Conservation (phyloP, 2,329 filamentous ascomycete genomes). For the Triangularia setosa region DNA sequence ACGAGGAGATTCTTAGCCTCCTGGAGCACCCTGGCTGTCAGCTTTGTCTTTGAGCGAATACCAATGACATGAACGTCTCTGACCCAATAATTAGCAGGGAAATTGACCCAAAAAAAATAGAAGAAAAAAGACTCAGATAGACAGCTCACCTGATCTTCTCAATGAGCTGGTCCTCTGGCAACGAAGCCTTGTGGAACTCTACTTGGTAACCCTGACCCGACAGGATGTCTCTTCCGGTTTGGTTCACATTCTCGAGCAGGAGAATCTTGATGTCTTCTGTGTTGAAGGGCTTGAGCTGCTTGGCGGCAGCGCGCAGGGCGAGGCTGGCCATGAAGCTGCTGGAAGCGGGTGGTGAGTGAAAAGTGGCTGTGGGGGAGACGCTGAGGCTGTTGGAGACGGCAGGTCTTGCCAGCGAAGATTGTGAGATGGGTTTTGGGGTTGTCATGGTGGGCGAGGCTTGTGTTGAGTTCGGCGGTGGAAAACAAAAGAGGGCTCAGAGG, state of each 20-base stretch:
- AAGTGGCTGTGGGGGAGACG: conserved; percentile 69
- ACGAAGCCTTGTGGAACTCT: conserved; percentile 80
- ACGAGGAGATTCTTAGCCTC: conserved; percentile 94
- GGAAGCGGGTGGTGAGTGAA: conserved; percentile 69
- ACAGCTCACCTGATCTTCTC: conserved; percentile 81
- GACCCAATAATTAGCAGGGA: not conserved
- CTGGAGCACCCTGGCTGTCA: conserved; percentile 77
- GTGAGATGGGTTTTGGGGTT: conserved; percentile 41
- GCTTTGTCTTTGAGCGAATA: conserved; percentile 95
- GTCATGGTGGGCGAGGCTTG: conserved; percentile 20
- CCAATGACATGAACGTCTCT: conserved; percentile 96
- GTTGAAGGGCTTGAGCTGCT: conserved; percentile 91
- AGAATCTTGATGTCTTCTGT: conserved; percentile 96
- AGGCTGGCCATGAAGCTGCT: conserved; percentile 41
- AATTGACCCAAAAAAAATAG: not conserved
- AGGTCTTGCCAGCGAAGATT: conserved; percentile 34
- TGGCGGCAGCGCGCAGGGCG: conserved; percentile 46
- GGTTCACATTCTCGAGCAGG: conserved; percentile 92
- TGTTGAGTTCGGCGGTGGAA: conserved; percentile 17
- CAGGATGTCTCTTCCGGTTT: conserved; percentile 81
- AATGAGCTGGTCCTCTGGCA: conserved; percentile 90
- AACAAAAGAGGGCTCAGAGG: conserved; percentile 10
- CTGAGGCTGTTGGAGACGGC: conserved; percentile 57
- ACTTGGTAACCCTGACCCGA: conserved; percentile 90
- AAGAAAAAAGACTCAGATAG: not conserved